Evolutionary conservation across 768 basidiomycete genomes (phyloP).

Genomic region (Suillus americanus): DNA sequence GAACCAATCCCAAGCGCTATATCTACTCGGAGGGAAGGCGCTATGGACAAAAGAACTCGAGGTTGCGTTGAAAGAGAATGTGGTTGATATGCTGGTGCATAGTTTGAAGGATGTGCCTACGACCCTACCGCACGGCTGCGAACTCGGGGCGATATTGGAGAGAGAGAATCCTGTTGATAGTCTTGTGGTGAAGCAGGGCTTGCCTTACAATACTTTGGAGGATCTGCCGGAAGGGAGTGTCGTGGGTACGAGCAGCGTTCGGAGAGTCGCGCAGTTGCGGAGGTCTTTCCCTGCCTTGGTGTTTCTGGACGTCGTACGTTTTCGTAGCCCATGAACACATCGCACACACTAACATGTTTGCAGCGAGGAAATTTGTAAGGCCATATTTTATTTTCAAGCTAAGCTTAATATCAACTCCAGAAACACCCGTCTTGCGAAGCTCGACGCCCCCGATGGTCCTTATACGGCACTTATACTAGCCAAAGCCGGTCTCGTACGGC

Average conservation of each 20-base stretch:
- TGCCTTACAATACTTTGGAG: conserved; percentile 65
- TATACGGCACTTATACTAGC: conserved; percentile 92
- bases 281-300: conserved; percentile 71
- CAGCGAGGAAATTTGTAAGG: conserved; percentile 88
- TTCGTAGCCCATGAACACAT: neutral
- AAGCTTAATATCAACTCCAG: conserved; percentile 37
- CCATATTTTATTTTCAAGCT: conserved; percentile 3
- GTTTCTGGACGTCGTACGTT: conserved; percentile 87
- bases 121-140: conserved; percentile 76
- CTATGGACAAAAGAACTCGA: conserved; percentile 98
- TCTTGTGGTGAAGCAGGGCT: conserved; percentile 79
- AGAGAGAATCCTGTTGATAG: conserved; percentile 89
- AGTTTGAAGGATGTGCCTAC: conserved; percentile 94
- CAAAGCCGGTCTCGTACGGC: conserved; percentile 84
- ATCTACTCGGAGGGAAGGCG: conserved; percentile 87
- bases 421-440: conserved; percentile 87
- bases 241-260: conserved; percentile 94
- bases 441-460: conserved; percentile 78
- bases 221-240: conserved; percentile 88
- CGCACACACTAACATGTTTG: neutral
- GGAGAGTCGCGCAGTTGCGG: conserved; percentile 88
- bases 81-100: conserved; percentile 92
- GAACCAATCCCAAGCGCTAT: conserved; percentile 86
- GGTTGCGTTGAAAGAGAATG: conserved; percentile 65
- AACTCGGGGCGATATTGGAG: conserved; percentile 81